A percentile compares a stretch with the other conserved stretches of the same genome.
phyloP scores from a whole-genome alignment of 1,284 basidiomycete genomes.

The Moniliella sp. region DNA sequence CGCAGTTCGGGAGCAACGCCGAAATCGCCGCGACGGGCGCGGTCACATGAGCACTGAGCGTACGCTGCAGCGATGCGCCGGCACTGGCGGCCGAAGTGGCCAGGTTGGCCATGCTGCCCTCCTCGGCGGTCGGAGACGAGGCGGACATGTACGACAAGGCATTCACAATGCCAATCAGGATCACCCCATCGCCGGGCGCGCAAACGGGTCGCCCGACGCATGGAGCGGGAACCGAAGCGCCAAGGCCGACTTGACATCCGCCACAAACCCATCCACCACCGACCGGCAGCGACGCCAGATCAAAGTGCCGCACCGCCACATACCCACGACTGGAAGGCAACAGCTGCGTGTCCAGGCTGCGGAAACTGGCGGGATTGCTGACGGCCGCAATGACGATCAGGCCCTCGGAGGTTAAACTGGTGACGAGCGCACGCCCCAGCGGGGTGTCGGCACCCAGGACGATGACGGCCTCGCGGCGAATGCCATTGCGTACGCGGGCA shows the following conservation, averaged over 20 bases:
- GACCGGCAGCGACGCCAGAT: constrained; percentile 7
- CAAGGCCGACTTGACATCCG: constrained; percentile 15
- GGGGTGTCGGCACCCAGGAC: constrained; percentile 29
- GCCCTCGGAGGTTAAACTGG: constrained; percentile 14
- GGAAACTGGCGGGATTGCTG: constrained; percentile 7
- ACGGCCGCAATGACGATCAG: constrained; percentile 28
- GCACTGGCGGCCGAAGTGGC: too few relatives aligned
- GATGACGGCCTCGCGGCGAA: constrained; percentile 17
- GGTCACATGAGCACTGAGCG: neutral
- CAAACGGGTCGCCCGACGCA: constrained; percentile 27
- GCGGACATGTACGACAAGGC: constrained; percentile 12
- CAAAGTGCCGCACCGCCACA: constrained; percentile 18
- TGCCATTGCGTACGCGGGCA: constrained; percentile 5
- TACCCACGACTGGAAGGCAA: constrained; percentile 22
- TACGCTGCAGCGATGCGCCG: too few relatives aligned
- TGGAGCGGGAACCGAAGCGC: constrained; percentile 23
- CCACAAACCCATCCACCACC: constrained; percentile 10
- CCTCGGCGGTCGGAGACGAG: neutral
- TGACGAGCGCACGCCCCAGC: constrained; percentile 15
- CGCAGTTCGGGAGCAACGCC: neutral
- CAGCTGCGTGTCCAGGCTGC: constrained; percentile 18
- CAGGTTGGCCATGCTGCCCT: too few relatives aligned
- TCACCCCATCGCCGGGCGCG: constrained; percentile 19
- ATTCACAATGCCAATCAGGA: constrained; percentile 21
- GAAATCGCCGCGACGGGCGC: neutral